Evolutionary conservation across 306 rosid genomes (phyloP).

Genomic region (Fragaria iinumae): DNA sequence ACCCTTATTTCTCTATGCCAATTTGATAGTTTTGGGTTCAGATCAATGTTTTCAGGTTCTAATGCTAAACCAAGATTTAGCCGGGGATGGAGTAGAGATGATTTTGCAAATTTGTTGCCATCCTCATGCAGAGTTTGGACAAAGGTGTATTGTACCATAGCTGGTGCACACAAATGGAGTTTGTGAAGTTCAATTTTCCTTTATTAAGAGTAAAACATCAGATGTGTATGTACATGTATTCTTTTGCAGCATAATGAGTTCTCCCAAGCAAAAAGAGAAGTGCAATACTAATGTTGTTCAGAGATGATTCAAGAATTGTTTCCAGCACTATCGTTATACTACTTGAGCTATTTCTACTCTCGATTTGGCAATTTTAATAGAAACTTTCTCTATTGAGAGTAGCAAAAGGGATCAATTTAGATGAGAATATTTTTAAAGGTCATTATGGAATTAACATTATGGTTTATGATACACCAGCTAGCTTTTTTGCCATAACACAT

Average conservation of each 20-base stretch:
- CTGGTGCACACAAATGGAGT: neutral
- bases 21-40: too few species aligned
- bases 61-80: conserved; percentile 11
- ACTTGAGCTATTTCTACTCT: neutral
- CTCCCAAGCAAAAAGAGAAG: neutral
- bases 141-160: neutral
- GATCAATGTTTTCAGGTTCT: too few species aligned
- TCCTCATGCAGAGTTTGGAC: neutral
- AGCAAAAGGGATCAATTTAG: neutral
- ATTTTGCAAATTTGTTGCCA: neutral
- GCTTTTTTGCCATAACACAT: neutral
- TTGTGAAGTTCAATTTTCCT: neutral
- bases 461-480: neutral
- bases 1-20: too few species aligned
- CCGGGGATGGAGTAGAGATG: neutral
- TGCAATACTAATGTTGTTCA: neutral
- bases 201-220: neutral
- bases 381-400: neutral
- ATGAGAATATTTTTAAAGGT: too few species aligned
- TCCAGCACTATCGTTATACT: neutral
- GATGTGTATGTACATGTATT: neutral
- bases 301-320: neutral
- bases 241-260: neutral
- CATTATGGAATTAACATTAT: too few species aligned
- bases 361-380: neutral